These are phyloP conservation scores for Epichloe elymi DNA, from an alignment of 2,329 filamentous ascomycete genomes.

Conservation along the genomic window DNA sequence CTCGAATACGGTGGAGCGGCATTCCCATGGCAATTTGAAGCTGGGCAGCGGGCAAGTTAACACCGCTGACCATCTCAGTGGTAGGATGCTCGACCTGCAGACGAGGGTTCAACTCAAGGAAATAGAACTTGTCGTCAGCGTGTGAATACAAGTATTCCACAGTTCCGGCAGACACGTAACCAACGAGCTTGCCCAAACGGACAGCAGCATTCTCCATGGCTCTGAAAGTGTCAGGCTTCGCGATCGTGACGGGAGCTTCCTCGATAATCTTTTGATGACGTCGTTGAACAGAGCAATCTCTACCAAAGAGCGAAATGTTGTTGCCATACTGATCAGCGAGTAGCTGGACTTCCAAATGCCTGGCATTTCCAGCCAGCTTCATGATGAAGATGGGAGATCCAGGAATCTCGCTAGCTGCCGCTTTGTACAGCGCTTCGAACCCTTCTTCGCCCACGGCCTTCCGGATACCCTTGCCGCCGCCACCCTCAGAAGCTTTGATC, in stretches of 20 bases:
- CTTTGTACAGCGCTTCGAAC: constrained; percentile 82
- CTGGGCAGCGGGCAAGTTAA: constrained; percentile 93
- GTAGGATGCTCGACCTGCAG: constrained; percentile 99
- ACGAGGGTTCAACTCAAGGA: constrained; percentile 95
- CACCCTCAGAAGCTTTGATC: constrained; percentile 99
- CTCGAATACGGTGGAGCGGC: constrained; percentile 84
- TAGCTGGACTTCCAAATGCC: constrained; percentile 94
- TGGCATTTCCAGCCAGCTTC: constrained; percentile 93
- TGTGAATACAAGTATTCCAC: constrained; percentile 99
- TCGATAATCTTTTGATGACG: constrained; percentile 99
- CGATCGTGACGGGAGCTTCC: constrained; percentile 94
- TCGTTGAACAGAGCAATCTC: constrained; percentile 97
- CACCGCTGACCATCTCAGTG: constrained; percentile 97
- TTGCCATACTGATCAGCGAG: constrained; percentile 98
- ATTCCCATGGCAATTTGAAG: constrained; percentile 99
- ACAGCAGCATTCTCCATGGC: constrained; percentile 96
- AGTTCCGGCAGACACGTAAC: constrained; percentile 96
- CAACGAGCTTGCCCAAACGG: constrained; percentile 82
- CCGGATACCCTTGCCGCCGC: constrained; percentile 97
- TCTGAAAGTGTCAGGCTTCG: constrained; percentile 77
- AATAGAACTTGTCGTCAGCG: constrained; percentile 97
- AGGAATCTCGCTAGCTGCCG: constrained; percentile 91
- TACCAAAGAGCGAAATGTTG: constrained; percentile 96
- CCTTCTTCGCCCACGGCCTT: constrained; percentile 78
- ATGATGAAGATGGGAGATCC: constrained; percentile 99